phyloP scores from a whole-genome alignment of 805 yeast species.

The Yamadazyma kitorensis region DNA sequence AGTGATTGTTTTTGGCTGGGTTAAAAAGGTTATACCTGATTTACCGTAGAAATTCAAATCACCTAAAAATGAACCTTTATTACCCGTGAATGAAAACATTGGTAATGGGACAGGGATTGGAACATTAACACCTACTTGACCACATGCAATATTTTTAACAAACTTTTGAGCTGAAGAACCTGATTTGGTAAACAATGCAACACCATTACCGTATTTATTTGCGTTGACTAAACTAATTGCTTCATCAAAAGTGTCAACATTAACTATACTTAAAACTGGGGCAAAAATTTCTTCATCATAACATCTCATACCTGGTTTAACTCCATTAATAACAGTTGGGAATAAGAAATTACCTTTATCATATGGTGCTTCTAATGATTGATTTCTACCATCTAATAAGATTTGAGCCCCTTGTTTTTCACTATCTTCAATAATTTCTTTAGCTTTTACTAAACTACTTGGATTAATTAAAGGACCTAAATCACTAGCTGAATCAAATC shows the following conservation, averaged over 20 bases:
- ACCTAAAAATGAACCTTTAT: slow-evolving; percentile 72
- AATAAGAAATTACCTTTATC: slow-evolving; percentile 68
- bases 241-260: slow-evolving; percentile 63
- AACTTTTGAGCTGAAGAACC: slow-evolving; percentile 72
- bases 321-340: slow-evolving; percentile 62
- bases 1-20: slow-evolving; percentile 75
- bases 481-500: slow-evolving; percentile 60
- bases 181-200: slow-evolving; percentile 64
- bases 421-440: slow-evolving; percentile 52
- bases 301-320: slow-evolving; percentile 66
- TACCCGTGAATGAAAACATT: slow-evolving; percentile 78
- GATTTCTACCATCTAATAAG: slow-evolving; percentile 61
- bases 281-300: slow-evolving; percentile 76
- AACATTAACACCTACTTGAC: slow-evolving; percentile 76
- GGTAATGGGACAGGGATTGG: slow-evolving; percentile 83
- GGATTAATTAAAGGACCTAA: slow-evolving; percentile 75
- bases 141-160: slow-evolving; percentile 65
- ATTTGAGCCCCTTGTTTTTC: slow-evolving; percentile 62
- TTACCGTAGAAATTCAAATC: slow-evolving; percentile 79
- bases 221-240: slow-evolving; percentile 62
- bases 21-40: slow-evolving; percentile 68
- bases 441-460: slow-evolving; percentile 51
- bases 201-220: slow-evolving; percentile 66
- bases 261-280: slow-evolving; percentile 65
- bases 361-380: slow-evolving; percentile 24